Conservation (phyloP, 2,329 filamentous ascomycete species). For the Pochonia chlamydosporia region DNA sequence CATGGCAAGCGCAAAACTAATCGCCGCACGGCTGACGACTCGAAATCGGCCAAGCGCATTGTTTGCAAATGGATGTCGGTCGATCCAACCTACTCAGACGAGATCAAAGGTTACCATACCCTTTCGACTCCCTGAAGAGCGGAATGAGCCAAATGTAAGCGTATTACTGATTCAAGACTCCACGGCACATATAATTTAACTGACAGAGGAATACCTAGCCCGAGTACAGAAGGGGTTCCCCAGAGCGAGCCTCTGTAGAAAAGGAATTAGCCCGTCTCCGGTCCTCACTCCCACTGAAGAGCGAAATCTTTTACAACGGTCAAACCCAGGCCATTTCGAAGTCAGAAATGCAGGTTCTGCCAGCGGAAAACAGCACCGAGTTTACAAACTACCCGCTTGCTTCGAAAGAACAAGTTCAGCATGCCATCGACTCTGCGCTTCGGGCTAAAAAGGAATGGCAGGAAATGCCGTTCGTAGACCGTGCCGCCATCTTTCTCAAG, state of each 20-base stretch:
- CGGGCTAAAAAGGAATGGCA: constrained; percentile 26
- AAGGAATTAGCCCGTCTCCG: constrained; percentile 22
- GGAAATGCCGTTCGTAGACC: constrained; percentile 25
- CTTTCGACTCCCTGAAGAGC: constrained; percentile 23
- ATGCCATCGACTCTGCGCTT: constrained; percentile 18
- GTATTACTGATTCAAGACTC: not conserved
- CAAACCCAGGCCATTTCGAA: constrained; percentile 19
- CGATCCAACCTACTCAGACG: constrained; percentile 10
- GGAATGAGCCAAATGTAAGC: constrained; percentile 27
- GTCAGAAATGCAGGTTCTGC: constrained; percentile 25
- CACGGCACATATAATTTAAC: too few relatives aligned
- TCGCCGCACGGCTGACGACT: not conserved
- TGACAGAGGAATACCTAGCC: constrained; percentile 15
- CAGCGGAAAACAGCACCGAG: constrained; percentile 24
- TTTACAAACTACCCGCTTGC: constrained; percentile 30
- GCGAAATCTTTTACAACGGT: constrained; percentile 26
- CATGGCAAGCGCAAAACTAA: too few relatives aligned
- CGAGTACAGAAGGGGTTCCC: constrained; percentile 22
- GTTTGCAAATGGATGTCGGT: too few relatives aligned
- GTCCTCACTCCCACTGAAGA: constrained; percentile 23
- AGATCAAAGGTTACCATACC: constrained; percentile 21
- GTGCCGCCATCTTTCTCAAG: constrained; percentile 29
- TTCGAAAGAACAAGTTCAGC: constrained; percentile 23
- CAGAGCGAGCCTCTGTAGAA: constrained; percentile 23
- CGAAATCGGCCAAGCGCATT: not conserved